Conservation (phyloP, 345 rosid species). For the Eucalyptus lansdowneana region DNA sequence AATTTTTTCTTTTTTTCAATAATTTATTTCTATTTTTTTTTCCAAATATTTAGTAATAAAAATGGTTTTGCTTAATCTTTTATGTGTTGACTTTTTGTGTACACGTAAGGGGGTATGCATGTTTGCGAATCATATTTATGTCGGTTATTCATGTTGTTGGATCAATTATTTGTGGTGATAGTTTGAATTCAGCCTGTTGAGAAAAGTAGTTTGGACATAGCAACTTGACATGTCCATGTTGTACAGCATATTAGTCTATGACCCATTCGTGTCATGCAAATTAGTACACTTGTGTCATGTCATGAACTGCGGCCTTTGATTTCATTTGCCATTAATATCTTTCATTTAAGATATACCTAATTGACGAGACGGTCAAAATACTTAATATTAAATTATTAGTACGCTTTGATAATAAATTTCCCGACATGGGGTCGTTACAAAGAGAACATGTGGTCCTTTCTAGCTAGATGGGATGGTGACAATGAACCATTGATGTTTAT, state of each 20-base stretch:
- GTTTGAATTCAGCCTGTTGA: background rate
- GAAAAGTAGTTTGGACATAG: background rate
- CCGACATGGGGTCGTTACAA: background rate
- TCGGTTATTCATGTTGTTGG: background rate
- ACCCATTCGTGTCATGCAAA: background rate
- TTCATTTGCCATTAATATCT: background rate
- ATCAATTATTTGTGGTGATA: rapidly evolving
- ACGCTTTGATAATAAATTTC: background rate
- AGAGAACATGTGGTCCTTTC: background rate
- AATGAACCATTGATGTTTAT: background rate
- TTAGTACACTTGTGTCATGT: background rate
- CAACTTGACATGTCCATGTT: background rate
- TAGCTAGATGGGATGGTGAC: background rate
- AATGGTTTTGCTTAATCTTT: background rate
- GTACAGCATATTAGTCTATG: too few relatives aligned
- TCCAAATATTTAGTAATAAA: background rate
- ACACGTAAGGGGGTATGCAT: too few relatives aligned
- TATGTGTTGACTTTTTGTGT: background rate
- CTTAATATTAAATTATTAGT: background rate
- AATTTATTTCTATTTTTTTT: background rate
- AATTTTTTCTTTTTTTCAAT: background rate
- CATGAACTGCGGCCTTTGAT: background rate
- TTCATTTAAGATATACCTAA: background rate
- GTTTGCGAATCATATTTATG: background rate
- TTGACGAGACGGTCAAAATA: background rate